Evolutionary conservation across 1,284 basidiomycete species (phyloP).

Genomic region (Ustilago xerochloae): DNA sequence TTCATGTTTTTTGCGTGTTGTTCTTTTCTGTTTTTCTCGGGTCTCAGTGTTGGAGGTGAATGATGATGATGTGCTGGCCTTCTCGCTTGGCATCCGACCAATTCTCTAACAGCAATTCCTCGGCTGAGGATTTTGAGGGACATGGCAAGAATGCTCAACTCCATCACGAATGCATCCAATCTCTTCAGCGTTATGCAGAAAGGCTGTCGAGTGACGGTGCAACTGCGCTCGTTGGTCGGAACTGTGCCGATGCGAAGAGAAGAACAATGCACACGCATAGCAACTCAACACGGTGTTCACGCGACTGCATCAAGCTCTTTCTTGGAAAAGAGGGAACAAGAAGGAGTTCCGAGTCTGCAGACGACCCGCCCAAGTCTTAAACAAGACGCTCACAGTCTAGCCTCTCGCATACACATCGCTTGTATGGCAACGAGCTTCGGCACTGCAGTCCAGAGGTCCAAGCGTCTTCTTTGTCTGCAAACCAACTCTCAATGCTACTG

Average conservation of each 20-base stretch:
- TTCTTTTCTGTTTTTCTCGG: background rate
- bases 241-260: background rate
- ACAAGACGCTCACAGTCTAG: too few relatives aligned
- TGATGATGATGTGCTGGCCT: slow-evolving; percentile 6
- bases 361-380: background rate
- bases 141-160: slow-evolving; percentile 4
- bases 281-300: background rate
- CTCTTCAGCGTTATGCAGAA: background rate
- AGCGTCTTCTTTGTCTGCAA: background rate
- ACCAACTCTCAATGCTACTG: background rate
- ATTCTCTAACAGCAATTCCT: background rate
- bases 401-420: background rate
- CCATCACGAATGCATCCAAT: background rate
- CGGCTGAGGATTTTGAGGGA: background rate
- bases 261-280: background rate
- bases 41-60: background rate
- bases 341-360: background rate
- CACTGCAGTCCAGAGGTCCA: background rate
- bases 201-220: background rate
- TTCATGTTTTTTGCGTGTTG: background rate
- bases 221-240: background rate
- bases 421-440: background rate
- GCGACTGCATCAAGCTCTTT: background rate
- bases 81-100: background rate
- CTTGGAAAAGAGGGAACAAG: background rate